Evolutionary conservation across 176 grass and related monocot genomes (phyloP).

Genomic region (Carex littledalei): DNA sequence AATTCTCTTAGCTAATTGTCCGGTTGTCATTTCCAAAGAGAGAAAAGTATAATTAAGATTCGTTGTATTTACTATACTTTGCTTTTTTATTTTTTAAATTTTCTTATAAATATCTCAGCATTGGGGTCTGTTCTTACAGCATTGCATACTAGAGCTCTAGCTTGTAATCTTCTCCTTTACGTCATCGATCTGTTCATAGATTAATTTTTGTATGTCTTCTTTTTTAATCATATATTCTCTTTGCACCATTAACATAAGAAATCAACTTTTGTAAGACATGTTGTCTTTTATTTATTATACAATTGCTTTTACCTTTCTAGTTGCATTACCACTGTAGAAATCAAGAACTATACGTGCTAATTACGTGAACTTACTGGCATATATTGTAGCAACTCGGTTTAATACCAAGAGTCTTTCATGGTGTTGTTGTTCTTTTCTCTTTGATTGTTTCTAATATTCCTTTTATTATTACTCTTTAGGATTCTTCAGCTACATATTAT

Average conservation of each 20-base stretch:
- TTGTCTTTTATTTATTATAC: background rate
- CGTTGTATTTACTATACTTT: constrained; percentile 3
- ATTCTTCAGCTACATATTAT: constrained; percentile 8
- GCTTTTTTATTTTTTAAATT: background rate
- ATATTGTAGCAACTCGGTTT: constrained; percentile 1
- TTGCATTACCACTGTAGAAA: background rate
- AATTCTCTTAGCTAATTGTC: background rate
- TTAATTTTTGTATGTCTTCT: background rate
- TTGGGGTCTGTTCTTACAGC: background rate
- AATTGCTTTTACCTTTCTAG: background rate
- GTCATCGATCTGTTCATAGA: background rate
- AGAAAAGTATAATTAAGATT: constrained; percentile 3
- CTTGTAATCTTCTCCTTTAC: constrained; percentile 1
- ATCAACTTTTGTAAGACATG: background rate
- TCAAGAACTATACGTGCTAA: background rate
- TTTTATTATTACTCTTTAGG: constrained; percentile 29
- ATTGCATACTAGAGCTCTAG: background rate
- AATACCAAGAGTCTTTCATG: constrained; percentile 3
- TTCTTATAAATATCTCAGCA: constrained; percentile 9
- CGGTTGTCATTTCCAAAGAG: constrained; percentile 12
- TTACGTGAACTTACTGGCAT: background rate
- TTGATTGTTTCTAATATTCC: constrained; percentile 31
- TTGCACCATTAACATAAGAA: background rate
- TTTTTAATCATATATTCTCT: background rate
- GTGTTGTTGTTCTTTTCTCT: constrained; percentile 1